These are phyloP conservation scores for Cystobasidium onofrii DNA, from an alignment of 768 basidiomycete genomes.

Conservation along the genomic window DNA sequence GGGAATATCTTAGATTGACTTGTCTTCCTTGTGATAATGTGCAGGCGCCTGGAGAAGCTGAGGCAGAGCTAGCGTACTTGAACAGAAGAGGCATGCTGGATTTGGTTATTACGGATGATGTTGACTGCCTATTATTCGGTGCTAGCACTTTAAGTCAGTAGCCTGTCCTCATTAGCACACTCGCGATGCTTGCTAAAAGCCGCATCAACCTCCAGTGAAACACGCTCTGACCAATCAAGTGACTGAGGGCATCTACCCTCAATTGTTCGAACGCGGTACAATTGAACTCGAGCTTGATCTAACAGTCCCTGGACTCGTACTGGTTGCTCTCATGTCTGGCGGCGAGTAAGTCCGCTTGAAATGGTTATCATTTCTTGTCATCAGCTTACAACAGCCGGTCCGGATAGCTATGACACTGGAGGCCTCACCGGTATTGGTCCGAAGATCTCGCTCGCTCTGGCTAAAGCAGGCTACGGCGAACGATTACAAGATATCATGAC, in stretches of 20 bases:
- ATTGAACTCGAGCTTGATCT: constrained; percentile 5
- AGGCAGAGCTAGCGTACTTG: constrained; percentile 52
- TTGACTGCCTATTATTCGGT: constrained; percentile 52
- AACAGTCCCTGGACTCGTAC: constrained; percentile 13
- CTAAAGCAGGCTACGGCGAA: constrained; percentile 24
- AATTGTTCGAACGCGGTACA: not conserved
- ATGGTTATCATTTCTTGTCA: too few species aligned
- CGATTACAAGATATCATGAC: not conserved
- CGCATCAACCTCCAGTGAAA: constrained; percentile 3
- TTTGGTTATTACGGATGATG: constrained; percentile 52
- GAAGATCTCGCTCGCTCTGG: constrained; percentile 18
- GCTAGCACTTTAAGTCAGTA: constrained; percentile 49
- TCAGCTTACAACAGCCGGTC: too few species aligned
- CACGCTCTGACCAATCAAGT: not conserved
- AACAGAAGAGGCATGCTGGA: constrained; percentile 49
- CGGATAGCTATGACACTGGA: constrained; percentile 8
- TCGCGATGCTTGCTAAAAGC: not conserved
- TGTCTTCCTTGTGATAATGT: not conserved
- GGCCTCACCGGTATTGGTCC: constrained; percentile 23
- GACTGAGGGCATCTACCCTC: constrained; percentile 2
- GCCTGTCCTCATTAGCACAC: not conserved
- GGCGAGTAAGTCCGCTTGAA: constrained; percentile 29
- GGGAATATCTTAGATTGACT: not conserved
- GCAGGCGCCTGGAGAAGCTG: constrained; percentile 52
- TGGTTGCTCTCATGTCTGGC: constrained; percentile 34